Evolutionary conservation across 1,139 yeast genomes (phyloP).

Genomic region (Debaryomyces fabryi): DNA sequence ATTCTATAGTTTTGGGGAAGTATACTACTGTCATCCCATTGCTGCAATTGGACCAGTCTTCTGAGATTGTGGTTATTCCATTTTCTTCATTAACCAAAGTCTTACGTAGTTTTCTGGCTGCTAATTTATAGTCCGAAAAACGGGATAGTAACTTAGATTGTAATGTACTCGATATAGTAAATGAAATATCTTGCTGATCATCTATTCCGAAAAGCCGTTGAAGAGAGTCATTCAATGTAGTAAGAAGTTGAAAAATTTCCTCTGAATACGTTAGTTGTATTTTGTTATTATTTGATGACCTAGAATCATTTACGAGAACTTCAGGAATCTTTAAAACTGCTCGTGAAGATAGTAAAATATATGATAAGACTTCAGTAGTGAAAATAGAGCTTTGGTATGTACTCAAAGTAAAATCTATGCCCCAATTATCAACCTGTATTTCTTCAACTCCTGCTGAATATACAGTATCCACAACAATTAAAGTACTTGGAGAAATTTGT

Average conservation of each 20-base stretch:
- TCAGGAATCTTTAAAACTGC: conserved; percentile 1
- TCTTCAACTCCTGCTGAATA: conserved; percentile 17
- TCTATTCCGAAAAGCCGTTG: not conserved
- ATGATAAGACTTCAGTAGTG: not conserved
- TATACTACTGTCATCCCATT: conserved; percentile 12
- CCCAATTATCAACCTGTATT: conserved; percentile 16
- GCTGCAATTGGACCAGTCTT: conserved; percentile 2
- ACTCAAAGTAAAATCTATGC: conserved; percentile 15
- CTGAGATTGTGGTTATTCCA: conserved; percentile 5
- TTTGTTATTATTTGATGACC: not conserved
- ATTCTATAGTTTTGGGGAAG: conserved; percentile 5
- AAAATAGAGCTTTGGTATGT: not conserved
- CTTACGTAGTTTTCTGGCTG: conserved; percentile 7
- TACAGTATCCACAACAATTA: conserved; percentile 16
- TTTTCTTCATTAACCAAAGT: conserved; percentile 4
- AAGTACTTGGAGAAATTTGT: conserved; percentile 10
- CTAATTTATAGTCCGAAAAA: not conserved
- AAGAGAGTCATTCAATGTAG: not conserved
- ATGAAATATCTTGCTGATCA: not conserved
- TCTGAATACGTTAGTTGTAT: not conserved
- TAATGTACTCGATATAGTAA: conserved; percentile 5
- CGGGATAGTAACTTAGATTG: conserved; percentile 2
- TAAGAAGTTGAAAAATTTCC: not conserved
- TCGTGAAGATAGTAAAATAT: conserved; percentile 8
- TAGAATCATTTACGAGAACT: not conserved